A percentile compares a stretch with the other conserved stretches of the same genome.
These are phyloP conservation scores for Solidago caesia DNA, from an alignment of 129 eudicot species.

Conservation along the genomic window DNA sequence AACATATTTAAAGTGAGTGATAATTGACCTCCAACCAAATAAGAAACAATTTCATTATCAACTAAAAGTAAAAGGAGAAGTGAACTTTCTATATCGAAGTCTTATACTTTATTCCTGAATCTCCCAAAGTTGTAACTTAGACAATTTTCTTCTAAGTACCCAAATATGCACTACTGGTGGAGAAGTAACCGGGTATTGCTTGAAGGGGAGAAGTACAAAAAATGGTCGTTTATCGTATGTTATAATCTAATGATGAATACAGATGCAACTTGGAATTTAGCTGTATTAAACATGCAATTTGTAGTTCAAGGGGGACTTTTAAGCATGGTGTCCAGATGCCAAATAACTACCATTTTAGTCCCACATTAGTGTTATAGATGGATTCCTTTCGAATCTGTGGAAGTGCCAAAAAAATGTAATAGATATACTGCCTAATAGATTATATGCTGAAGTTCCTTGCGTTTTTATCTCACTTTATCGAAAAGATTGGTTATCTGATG, in stretches of 20 bases:
- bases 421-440: too few species aligned
- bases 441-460: too few species aligned
- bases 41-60: too few species aligned
- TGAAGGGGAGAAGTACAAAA: background rate
- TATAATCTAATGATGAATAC: background rate
- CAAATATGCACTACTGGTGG: too few species aligned
- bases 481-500: background rate
- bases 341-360: background rate
- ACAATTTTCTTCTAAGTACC: too few species aligned
- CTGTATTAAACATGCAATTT: background rate
- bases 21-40: too few species aligned
- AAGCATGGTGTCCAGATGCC: background rate
- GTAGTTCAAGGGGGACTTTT: conserved; percentile 6
- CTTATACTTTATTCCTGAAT: background rate
- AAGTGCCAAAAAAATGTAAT: too few species aligned
- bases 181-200: too few species aligned
- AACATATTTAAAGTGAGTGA: too few species aligned
- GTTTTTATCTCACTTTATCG: background rate
- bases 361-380: too few species aligned
- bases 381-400: too few species aligned
- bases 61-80: too few species aligned
- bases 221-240: background rate
- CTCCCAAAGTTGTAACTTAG: background rate
- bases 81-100: background rate
- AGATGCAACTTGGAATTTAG: background rate